Base-by-base conservation (phyloP, 495 filamentous ascomycete species). In the Amniculicola lignicola region DNA sequence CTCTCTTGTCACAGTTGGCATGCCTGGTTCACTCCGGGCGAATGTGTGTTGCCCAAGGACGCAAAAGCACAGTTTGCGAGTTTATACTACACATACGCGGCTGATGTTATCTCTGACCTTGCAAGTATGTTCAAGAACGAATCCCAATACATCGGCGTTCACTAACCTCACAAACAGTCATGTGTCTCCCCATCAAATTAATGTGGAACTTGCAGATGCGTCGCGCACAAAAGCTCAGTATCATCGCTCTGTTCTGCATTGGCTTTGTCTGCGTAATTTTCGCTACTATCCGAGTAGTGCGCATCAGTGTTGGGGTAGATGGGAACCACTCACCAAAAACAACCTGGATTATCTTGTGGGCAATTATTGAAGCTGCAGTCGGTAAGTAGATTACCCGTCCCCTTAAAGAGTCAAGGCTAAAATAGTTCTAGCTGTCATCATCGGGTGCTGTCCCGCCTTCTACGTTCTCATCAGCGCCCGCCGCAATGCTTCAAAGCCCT, bases 251-350 rank as follows among this genome's bases (percentile, higher is more conserved):
- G 11, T 81, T 81, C 59, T 72, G 73, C 39, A 66, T 79, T 10
- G 70, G 76, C 44, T 72, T 78, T 44, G 61, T 80, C 54, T 78
- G 78, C 66, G 77, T 81, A 33, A 50, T 71, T 14, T 74, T 81
- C 37, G 70, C 77, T 29, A 70, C 75, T 56, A 73, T 80, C 53
- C 75, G 78, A 12, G 75, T 72, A 16, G 62, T 74, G 10, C 56
- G 71, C 16, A 62, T 71, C 6, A 66, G 69, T 3, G 27, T 29
- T 14, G 37, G 47, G 21, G 29, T 42, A 11, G 51, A 29, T 1
- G 47, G 39, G 31, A 47, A 29, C 51, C 36, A 3, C 1, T 37
- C 51, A 6, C 69, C 10, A 64, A 68, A 52, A 66, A 73, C 59
- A 57, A 68, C 51, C 18, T 74, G 41, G 68, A 62, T 73, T 3